These are phyloP conservation scores for Penicillium alfredii DNA, from an alignment of 495 filamentous ascomycete species.

Conservation along the genomic window DNA sequence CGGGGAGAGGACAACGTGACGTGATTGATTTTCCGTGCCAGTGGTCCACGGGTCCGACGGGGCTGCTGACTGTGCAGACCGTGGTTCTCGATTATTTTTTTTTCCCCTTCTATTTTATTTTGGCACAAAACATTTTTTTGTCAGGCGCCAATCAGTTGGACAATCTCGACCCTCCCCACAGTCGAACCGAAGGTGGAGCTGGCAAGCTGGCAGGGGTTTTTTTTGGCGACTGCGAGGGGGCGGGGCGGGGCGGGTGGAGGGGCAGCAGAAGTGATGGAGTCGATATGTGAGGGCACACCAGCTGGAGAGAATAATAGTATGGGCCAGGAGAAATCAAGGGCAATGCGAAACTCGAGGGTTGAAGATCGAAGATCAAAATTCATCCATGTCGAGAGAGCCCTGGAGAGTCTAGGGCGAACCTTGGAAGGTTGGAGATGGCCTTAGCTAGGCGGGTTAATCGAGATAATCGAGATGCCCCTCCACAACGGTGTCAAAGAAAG, in stretches of 20 bases:
- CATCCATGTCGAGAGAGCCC: too few species aligned
- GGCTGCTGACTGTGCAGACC: conserved; percentile 18
- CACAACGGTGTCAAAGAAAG: too few species aligned
- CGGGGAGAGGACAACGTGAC: conserved; percentile 34
- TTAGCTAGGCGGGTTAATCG: too few species aligned
- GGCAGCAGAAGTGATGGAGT: not conserved
- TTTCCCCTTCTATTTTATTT: too few species aligned
- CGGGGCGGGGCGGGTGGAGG: conserved; percentile 14
- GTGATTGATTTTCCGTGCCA: conserved; percentile 38
- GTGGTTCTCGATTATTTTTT: conserved; percentile 14
- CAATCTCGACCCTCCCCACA: conserved; percentile 27
- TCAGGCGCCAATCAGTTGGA: conserved; percentile 22
- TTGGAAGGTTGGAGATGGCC: too few species aligned
- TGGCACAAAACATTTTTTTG: conserved; percentile 1
- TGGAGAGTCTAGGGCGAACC: too few species aligned
- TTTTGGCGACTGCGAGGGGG: conserved; percentile 10
- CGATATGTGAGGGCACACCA: too few species aligned
- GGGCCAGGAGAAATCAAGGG: too few species aligned
- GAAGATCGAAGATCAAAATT: too few species aligned
- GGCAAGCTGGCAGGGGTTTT: conserved; percentile 14
- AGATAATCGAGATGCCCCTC: too few species aligned
- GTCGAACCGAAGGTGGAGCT: conserved; percentile 26
- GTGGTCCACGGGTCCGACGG: conserved; percentile 17
- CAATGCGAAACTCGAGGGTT: too few species aligned
- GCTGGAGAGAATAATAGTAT: too few species aligned